phyloP scores from a whole-genome alignment of 1,284 basidiomycete species.

The Ustilago bromivora region DNA sequence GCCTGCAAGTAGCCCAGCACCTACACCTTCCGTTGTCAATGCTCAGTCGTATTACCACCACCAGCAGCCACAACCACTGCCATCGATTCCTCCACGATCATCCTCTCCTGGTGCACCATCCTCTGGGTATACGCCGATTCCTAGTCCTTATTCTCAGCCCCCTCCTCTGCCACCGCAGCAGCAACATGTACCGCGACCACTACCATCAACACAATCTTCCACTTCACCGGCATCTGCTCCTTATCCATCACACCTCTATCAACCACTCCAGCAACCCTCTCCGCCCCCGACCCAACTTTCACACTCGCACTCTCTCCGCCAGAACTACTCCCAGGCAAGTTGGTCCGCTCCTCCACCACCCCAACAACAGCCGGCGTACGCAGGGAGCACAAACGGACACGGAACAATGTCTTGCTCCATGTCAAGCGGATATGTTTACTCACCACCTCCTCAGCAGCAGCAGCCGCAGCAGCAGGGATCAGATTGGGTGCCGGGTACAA shows the following conservation, averaged over 20 bases:
- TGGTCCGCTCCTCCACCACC: conserved; percentile 33
- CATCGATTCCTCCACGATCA: conserved; percentile 26
- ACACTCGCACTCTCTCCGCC: conserved; percentile 24
- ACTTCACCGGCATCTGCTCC: conserved; percentile 17
- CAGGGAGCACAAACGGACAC: conserved; percentile 7
- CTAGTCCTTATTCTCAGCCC: conserved; percentile 36
- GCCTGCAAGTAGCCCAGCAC: conserved; percentile 30
- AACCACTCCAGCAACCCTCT: conserved; percentile 33
- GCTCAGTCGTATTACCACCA: conserved; percentile 50
- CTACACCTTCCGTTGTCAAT: conserved; percentile 47
- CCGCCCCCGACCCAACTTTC: conserved; percentile 23
- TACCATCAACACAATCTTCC: conserved; percentile 45
- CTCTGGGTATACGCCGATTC: conserved; percentile 32
- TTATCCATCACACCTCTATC: conserved; percentile 39
- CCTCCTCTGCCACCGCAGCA: conserved; percentile 12
- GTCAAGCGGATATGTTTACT: conserved; percentile 42
- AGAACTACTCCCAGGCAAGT: conserved; percentile 18
- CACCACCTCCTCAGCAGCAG: conserved; percentile 11
- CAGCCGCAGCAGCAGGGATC: background rate
- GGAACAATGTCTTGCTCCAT: conserved; percentile 11
- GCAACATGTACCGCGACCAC: conserved; percentile 25
- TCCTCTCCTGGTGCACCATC: conserved; percentile 29
- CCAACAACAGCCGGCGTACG: conserved; percentile 19
- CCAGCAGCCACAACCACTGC: conserved; percentile 15
- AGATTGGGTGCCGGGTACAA: conserved; percentile 21